Evolutionary conservation across 2,329 filamentous ascomycete genomes (phyloP).

Genomic region (Thielaviopsis populi): DNA sequence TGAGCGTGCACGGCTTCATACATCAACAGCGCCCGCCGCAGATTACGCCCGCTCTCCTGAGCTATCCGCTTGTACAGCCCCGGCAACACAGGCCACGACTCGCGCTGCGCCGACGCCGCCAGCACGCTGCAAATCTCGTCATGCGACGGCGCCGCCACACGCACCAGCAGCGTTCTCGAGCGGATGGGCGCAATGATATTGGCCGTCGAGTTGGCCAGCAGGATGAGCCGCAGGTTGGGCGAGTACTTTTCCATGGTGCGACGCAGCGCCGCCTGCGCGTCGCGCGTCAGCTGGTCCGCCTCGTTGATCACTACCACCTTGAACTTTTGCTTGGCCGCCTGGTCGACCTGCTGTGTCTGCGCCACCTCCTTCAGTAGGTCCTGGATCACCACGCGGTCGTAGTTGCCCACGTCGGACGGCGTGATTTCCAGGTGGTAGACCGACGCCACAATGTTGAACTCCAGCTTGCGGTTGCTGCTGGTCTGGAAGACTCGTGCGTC

Average conservation of each 20-base stretch:
- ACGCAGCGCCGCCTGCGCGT: constrained; percentile 87
- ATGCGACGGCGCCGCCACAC: constrained; percentile 79
- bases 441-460: constrained; percentile 97
- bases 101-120: constrained; percentile 54
- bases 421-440: constrained; percentile 98
- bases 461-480: constrained; percentile 86
- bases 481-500: constrained; percentile 95
- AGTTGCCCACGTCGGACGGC: constrained; percentile 88
- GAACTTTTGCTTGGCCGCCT: constrained; percentile 78
- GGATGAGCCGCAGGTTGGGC: constrained; percentile 78
- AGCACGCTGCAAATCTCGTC: constrained; percentile 71
- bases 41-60: constrained; percentile 75
- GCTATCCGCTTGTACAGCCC: constrained; percentile 75
- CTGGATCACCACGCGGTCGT: constrained; percentile 90
- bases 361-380: constrained; percentile 95
- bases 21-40: constrained; percentile 85
- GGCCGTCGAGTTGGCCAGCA: constrained; percentile 88
- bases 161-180: constrained; percentile 76
- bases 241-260: constrained; percentile 99
- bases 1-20: constrained; percentile 94
- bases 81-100: constrained; percentile 65
- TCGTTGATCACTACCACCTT: constrained; percentile 99
- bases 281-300: constrained; percentile 81
- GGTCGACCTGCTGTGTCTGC: constrained; percentile 97
- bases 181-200: constrained; percentile 99